Evolutionary conservation across 1,284 basidiomycete species (phyloP), one percentile per base, ranked within the genome.

Genomic region (Caloboletus firmus): DNA sequence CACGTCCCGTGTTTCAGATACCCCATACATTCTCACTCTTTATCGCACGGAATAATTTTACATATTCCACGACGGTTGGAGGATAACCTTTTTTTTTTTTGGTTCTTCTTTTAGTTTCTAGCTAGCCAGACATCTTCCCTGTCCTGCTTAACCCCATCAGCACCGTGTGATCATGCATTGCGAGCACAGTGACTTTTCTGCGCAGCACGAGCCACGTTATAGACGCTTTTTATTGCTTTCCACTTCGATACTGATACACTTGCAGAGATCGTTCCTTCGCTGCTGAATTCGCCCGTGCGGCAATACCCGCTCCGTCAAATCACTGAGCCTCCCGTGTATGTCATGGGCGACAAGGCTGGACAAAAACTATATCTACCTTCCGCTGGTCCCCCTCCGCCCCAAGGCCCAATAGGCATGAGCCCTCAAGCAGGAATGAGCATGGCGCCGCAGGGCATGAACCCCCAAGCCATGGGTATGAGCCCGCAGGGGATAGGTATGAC

Each of bases 311-410:
- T 91, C 8, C 81, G 84, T 35, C 73, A 74, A 9, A 69, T 84
- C 28, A 84, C 79, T 58, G 87, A 90, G 58, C 84, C 85, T 1
- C 61, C 80, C 0, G 73, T 89, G 13, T 90, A 75, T 63, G 84
- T 91, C 36, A 63, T 81, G 44, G 89, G 89, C 17, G 87, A 88
- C 5, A 85, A 84, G 58, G 71, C 72, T 37, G 87, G 86, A 0
- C 82, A 86, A 65, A 87, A 87, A 62, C 80, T 77, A 2, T 82
- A 68, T 54, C 74, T 77, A 0, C 63, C 73, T 15, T 74, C 73
- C 6, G 55, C 66, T n/a, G 69, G 64, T 1, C 67, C 72, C 24
- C 74, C 73, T 52, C 67, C 69, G 0, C 51, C 58, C 5, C 66
- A 61, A 37, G 60, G 49, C 7, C 60, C 59, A 28, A 61, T 66